These are phyloP conservation scores for Clavispora phyllophila DNA, from an alignment of 805 yeast genomes.

Conservation along the genomic window DNA sequence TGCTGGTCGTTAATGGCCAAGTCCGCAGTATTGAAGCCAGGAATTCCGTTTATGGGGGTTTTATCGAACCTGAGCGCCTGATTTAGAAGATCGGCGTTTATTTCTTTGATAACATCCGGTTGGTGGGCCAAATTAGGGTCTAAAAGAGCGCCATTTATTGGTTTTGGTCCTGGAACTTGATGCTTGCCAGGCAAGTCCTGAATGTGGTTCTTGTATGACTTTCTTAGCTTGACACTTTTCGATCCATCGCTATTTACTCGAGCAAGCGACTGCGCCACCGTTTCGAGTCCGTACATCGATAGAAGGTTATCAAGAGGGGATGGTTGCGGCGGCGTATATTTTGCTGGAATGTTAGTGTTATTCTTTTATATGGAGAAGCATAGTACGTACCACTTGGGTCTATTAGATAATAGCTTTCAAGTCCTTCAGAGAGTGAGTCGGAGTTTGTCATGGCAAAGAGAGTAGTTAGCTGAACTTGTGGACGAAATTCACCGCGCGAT, in stretches of 20 bases:
- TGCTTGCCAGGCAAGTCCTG: slow-evolving; percentile 80
- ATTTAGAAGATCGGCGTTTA: slow-evolving; percentile 46
- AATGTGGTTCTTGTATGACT: slow-evolving; percentile 91
- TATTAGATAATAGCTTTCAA: slow-evolving; percentile 17
- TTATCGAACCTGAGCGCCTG: slow-evolving; percentile 56
- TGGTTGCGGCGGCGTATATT: slow-evolving; percentile 47
- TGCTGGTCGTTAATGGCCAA: slow-evolving; percentile 56
- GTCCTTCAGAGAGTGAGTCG: background rate
- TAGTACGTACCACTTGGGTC: slow-evolving; percentile 17
- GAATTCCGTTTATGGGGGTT: slow-evolving; percentile 64
- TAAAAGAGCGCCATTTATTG: slow-evolving; percentile 30
- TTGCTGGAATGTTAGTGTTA: slow-evolving; percentile 17
- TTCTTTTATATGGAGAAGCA: background rate
- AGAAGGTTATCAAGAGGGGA: slow-evolving; percentile 73
- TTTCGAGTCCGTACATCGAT: slow-evolving; percentile 59
- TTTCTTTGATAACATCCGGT: slow-evolving; percentile 44
- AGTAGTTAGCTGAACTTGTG: background rate
- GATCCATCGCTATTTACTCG: slow-evolving; percentile 84
- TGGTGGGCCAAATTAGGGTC: slow-evolving; percentile 33
- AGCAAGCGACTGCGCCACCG: slow-evolving; percentile 74
- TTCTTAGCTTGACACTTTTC: slow-evolving; percentile 87
- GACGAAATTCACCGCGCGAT: background rate
- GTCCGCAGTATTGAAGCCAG: slow-evolving; percentile 67
- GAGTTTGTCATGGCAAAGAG: background rate
- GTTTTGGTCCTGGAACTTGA: slow-evolving; percentile 47